Evolutionary conservation across 306 rosid species (phyloP).

Genomic region (Vigna angularis): DNA sequence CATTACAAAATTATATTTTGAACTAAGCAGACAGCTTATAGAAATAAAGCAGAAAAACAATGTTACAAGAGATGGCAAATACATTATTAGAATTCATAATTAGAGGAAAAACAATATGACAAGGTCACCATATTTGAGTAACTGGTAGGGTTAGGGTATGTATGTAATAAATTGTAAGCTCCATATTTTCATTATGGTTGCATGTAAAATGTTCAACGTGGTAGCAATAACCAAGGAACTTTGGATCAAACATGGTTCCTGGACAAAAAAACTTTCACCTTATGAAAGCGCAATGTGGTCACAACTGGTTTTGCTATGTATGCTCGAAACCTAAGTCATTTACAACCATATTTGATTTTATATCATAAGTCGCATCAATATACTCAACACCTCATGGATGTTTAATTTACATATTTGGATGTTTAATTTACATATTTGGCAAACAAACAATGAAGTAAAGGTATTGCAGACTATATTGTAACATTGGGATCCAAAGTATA

Average conservation of each 20-base stretch:
- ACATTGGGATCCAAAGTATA: constrained; percentile 13
- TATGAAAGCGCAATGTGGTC: not conserved
- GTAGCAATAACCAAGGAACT: constrained; percentile 22
- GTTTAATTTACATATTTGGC: constrained; percentile 19
- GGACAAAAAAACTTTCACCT: not conserved
- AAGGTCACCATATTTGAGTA: constrained; percentile 11
- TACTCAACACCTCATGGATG: constrained; percentile 15
- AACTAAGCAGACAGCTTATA: constrained; percentile 22
- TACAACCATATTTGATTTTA: constrained; percentile 30
- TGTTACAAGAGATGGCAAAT: constrained; percentile 4
- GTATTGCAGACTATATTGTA: constrained; percentile 2
- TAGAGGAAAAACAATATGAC: not conserved
- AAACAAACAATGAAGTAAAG: constrained; percentile 31
- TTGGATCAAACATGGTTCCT: constrained; percentile 11
- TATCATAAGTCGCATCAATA: constrained; percentile 15
- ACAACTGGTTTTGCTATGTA: constrained; percentile 13
- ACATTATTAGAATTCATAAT: constrained; percentile 13
- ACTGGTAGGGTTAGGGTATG: constrained; percentile 24
- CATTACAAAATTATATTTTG: constrained; percentile 22
- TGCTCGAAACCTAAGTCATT: constrained; percentile 4
- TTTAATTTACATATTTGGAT: constrained; percentile 25
- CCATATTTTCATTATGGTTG: constrained; percentile 4
- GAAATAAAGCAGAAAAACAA: not conserved
- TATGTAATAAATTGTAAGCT: constrained; percentile 14
- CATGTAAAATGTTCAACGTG: constrained; percentile 14